Percentiles rank a stretch among this genome's conserved stretches.
Evolutionary conservation across 306 rosid species (phyloP).

Genomic region (Sphenostylis stenocarpa): DNA sequence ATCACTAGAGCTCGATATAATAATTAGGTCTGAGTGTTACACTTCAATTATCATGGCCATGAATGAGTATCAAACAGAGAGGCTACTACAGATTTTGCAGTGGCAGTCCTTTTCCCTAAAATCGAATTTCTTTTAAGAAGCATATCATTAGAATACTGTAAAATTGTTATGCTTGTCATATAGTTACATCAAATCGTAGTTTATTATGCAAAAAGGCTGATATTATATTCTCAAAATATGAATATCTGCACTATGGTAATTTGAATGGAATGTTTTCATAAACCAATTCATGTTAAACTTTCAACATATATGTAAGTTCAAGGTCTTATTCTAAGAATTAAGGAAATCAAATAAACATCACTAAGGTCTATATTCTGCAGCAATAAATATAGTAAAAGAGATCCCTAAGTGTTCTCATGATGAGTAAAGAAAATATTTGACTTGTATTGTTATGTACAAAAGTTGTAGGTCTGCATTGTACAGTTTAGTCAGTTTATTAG

Average conservation of each 20-base stretch:
- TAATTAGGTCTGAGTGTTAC: background rate
- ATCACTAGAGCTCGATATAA: background rate
- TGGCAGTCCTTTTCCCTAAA: background rate
- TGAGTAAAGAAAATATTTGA: background rate
- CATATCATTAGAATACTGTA: background rate
- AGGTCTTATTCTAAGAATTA: too few relatives aligned
- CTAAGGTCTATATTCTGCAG: background rate
- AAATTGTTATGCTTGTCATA: background rate
- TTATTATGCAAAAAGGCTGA: too few relatives aligned
- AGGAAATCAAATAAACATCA: background rate
- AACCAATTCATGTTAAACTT: too few relatives aligned
- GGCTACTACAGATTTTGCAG: background rate
- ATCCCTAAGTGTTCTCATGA: background rate
- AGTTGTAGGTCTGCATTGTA: background rate
- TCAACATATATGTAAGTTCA: too few relatives aligned
- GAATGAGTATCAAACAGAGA: background rate
- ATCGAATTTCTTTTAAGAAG: background rate
- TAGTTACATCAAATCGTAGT: background rate
- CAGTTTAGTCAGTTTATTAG: background rate
- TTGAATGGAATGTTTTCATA: too few relatives aligned
- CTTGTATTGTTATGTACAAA: too few relatives aligned
- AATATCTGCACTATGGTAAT: too few relatives aligned
- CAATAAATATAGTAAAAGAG: background rate
- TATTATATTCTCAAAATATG: too few relatives aligned
- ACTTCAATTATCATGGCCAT: background rate